Percentiles rank a stretch among this genome's conserved stretches.
phyloP scores from a whole-genome alignment of 2,329 filamentous ascomycete genomes.

The Moelleriella libera region DNA sequence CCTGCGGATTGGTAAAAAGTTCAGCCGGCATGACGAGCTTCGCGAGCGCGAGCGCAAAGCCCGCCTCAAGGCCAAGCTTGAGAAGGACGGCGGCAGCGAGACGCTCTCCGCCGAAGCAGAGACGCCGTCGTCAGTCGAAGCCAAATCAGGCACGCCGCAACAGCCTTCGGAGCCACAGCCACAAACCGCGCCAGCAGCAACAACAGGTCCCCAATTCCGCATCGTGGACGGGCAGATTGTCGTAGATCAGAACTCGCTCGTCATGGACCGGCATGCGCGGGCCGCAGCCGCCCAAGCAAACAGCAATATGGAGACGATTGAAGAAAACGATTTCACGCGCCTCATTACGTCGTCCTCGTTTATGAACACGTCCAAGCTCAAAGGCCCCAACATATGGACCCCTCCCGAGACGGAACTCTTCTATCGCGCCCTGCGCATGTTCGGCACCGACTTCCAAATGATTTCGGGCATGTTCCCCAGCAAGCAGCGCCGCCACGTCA shows the following conservation, averaged over 20 bases:
- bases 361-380: conserved; percentile 43
- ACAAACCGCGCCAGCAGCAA: conserved; percentile 8
- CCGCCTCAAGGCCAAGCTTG: conserved; percentile 16
- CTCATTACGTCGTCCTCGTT: conserved; percentile 57
- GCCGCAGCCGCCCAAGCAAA: conserved; percentile 34
- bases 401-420: conserved; percentile 60
- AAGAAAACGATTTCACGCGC: conserved; percentile 67
- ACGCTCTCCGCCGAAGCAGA: conserved; percentile 7
- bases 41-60: conserved; percentile 46
- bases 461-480: conserved; percentile 63
- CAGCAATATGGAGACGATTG: conserved; percentile 46
- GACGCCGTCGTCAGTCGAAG: neutral
- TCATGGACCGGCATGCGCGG: conserved; percentile 54
- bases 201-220: conserved; percentile 39
- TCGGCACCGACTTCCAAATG: conserved; percentile 73
- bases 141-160: conserved; percentile 2
- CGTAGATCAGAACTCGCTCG: conserved; percentile 51
- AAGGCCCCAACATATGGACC: conserved; percentile 54
- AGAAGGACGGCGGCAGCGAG: conserved; percentile 10
- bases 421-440: conserved; percentile 60
- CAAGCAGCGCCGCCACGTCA: conserved; percentile 59
- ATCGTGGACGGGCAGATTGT: conserved; percentile 62
- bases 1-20: conserved; percentile 58
- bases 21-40: conserved; percentile 60
- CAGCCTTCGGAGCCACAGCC: neutral